These are phyloP conservation scores for Microbotryum scabiosae DNA, from an alignment of 1,284 basidiomycete species.

Conservation along the genomic window DNA sequence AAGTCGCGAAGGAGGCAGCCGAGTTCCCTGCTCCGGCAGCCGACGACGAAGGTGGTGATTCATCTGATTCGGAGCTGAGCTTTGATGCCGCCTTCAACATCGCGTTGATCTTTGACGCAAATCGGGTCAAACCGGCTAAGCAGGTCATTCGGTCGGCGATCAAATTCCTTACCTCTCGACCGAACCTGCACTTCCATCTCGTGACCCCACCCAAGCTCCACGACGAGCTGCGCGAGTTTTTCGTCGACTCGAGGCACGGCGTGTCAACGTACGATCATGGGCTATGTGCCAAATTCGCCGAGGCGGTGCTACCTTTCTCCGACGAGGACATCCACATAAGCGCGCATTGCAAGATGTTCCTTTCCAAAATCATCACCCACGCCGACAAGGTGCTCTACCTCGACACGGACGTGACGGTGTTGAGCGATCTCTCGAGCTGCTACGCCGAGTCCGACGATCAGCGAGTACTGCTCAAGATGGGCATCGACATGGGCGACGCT, in stretches of 20 bases:
- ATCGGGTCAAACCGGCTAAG: slow-evolving; percentile 22
- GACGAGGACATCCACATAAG: slow-evolving; percentile 26
- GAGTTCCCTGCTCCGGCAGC: background rate
- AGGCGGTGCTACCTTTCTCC: slow-evolving; percentile 22
- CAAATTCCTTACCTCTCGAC: slow-evolving; percentile 16
- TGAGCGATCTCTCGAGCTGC: slow-evolving; percentile 20
- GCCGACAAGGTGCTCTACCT: slow-evolving; percentile 28
- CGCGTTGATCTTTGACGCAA: slow-evolving; percentile 28
- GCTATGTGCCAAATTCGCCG: slow-evolving; percentile 11
- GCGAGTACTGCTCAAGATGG: slow-evolving; percentile 6
- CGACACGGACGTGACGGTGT: slow-evolving; percentile 28
- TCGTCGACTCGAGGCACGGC: slow-evolving; percentile 1
- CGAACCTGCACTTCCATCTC: slow-evolving; percentile 15
- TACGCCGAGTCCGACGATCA: slow-evolving; percentile 6
- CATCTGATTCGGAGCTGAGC: no score
- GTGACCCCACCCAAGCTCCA: slow-evolving; percentile 16
- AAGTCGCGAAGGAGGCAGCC: background rate
- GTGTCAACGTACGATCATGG: slow-evolving; percentile 26
- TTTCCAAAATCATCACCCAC: slow-evolving; percentile 23
- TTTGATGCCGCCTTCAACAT: slow-evolving; percentile 21
- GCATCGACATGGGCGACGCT: slow-evolving; percentile 29
- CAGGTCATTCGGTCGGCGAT: slow-evolving; percentile 27
- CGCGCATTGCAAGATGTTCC: slow-evolving; percentile 33
- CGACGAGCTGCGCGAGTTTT: slow-evolving; percentile 8
- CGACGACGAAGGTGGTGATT: background rate